Evolutionary conservation across 495 filamentous ascomycete genomes (phyloP), one percentile per base, ranked within the genome.

Genomic region (Aspergillus taichungensis): DNA sequence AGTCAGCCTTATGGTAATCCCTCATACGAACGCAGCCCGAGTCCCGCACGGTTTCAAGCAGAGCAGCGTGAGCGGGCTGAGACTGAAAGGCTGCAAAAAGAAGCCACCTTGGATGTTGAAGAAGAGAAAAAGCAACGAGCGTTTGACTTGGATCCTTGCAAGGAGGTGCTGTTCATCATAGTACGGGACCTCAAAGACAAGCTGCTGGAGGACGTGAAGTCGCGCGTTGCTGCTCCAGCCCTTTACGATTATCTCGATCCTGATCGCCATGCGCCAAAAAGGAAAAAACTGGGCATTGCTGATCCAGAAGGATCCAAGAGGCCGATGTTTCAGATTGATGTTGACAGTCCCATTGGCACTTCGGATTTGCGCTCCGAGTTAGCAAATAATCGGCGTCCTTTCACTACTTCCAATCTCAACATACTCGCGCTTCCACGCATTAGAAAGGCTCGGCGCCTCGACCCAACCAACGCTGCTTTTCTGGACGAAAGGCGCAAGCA

Each of bases 201-300:
- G 59, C 65, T 99, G 13, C 74, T 97, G 41, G 82, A 82, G 52
- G 85, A 94, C 58, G 82, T 94, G 51, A 86, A 87, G 56, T 84
- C 80, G 43, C 83, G 88, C 47, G 82, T 97, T 34, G 86, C 83
- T 9, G 84, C 81, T 3, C 85, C 87, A 1, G 75, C 79, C n/a
- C 63, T 99, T 30, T 88, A 86, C 57, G 77, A 89, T 30, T 86
- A 81, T 61, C 78, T 99, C 34, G 86, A 95, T 50, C 88, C 92
- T 3, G 77, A 76, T 43, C 82, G 85, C 39, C 88, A 91, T 62
- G 68, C 73, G 29, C 63, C 76, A 10, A 95, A 85, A 60, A 77
- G 89, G 33, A 78, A 84, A 47, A 84, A 76, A 54, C 67, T 90
- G 3, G 87, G 90, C 34, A 82, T 97, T 51, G 61, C 79, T 8